Base-by-base conservation (phyloP, 768 basidiomycete genomes). In the Xanthoconium purpureum region DNA sequence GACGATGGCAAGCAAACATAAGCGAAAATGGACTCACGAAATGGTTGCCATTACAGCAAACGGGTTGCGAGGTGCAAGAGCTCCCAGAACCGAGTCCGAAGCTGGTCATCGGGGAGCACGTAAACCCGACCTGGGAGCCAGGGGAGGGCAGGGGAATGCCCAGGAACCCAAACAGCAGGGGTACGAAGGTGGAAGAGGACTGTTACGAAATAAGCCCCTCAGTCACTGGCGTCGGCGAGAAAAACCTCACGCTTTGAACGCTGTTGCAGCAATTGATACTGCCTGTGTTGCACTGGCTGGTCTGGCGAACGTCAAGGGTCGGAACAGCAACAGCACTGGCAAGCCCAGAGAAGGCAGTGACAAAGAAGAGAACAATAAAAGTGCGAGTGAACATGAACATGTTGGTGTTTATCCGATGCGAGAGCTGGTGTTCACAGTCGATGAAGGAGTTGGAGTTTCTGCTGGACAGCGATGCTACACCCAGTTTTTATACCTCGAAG, bases 281-380 rank as follows among this genome's bases (percentile, higher is more conserved):
- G 4, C 79, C 81, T 29, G 75, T 73, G 64, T 73, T 72, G 68
- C 81, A 82, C 17, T 63, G 1, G 45, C 18, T 39, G 32, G 11
- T 6, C 15, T 39, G 7, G 24, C 57, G 57, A 33, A 15, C 46
- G 14, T 47, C 47, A 24, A 60, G 47, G 11, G 35, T 29, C 12
- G 59, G 60, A 28, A n/a, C n/a, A 42, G 20, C n/a, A n/a, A n/a
- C n/a, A n/a, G 56, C 56, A 24, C 9, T 15, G 13, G 35, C 35
- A 37, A 43, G 7, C 13, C 59, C 56, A 18, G 36, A 46, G 36
- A 64, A 49, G 36, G 52, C 62, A 11, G 35, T 33, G 40, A 49
- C 28, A 7, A 28, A 52, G 54, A 61, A 38, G 40, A 51, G 6
- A 30, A 52, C 5, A 17, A 53, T 15, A 43, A 49, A 56, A 14